Conservation (phyloP, 148 eudicot genomes). For the Rhododendron griersonianum region DNA sequence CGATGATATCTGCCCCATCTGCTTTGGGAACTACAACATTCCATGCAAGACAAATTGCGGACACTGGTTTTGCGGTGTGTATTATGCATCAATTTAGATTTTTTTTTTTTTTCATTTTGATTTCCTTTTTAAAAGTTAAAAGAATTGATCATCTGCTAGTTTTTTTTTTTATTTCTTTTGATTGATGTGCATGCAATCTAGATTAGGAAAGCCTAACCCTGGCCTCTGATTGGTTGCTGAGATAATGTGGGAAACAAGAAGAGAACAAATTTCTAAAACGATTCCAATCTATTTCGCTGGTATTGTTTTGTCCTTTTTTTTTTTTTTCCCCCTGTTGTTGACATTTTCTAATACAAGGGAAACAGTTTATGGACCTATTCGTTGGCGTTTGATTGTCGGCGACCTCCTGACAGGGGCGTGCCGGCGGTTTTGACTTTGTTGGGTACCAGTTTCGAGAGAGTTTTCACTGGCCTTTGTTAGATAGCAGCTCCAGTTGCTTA, state of each 20-base stretch:
- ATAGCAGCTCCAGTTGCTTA: too few relatives aligned
- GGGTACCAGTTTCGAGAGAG: too few relatives aligned
- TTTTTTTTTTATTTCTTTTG: background rate
- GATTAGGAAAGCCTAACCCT: background rate
- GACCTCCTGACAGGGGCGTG: too few relatives aligned
- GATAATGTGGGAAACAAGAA: background rate
- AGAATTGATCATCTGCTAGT: background rate
- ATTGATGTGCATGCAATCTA: background rate
- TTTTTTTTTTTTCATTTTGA: background rate
- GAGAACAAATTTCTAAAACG: background rate
- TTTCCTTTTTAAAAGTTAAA: background rate
- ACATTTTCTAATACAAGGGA: too few relatives aligned
- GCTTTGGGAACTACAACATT: constrained; percentile 25
- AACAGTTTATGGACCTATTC: too few relatives aligned
- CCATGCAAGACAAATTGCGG: constrained; percentile 32
- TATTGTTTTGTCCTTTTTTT: too few relatives aligned
- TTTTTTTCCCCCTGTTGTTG: too few relatives aligned
- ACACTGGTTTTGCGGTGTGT: constrained; percentile 34
- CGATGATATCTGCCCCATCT: constrained; percentile 32
- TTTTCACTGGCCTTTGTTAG: too few relatives aligned
- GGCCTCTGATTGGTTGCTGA: background rate
- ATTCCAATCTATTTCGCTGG: background rate
- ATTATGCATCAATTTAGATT: too few relatives aligned
- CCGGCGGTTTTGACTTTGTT: too few relatives aligned
- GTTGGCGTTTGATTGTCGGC: too few relatives aligned